Base-by-base conservation (phyloP, 169 alveolate genomes). In the Theileria equi region DNA sequence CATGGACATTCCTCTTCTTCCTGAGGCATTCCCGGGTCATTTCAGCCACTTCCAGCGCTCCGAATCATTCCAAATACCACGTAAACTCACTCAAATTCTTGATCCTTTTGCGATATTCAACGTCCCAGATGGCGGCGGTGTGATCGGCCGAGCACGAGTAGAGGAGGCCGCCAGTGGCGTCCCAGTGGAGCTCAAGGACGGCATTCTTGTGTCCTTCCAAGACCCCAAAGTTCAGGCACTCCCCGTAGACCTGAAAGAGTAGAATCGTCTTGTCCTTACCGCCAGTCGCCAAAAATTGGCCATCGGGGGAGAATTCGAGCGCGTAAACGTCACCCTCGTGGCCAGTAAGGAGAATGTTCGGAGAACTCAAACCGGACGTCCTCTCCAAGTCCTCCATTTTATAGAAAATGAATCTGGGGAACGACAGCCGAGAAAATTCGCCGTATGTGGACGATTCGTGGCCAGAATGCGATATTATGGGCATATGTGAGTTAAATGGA, bases 161-260 rank as follows among this genome's bases (percentile, higher is more conserved):
- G 34, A 91, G 47, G 53, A 53, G 72, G 70, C 81, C 72, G 28
- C 69, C 61, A 28, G 79, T 90, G 16, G 55, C 40, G 5, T 62
- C 35, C 94, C 94, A 90, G 52, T 81, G 90, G 8, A 87, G 73
- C 76, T 91, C 92, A 26, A 91, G 82, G n/a, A 91, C 84, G 8
- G 95, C 95, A 36, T 89, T 89, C 40, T 81, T 81, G 70, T 91
- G 95, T n/a, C 95, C 95, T 13, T 77, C 78, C 65, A 91, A 59
- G 13, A 84, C 90, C n/a, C 84, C 82, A 52, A 84, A 64, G 19
- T 88, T 91, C 40, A 69, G 80, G 70, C 94, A 86, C 53, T 91
- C 95, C 11, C 93, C 94, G 59, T 80, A 91, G 1, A 87, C 93
- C 71, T 82, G 70, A 59, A 79, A 89, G 17, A 90, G 58, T 40